Base-by-base conservation (phyloP, 495 filamentous ascomycete genomes). In the Aspergillus saccharolyticus region DNA sequence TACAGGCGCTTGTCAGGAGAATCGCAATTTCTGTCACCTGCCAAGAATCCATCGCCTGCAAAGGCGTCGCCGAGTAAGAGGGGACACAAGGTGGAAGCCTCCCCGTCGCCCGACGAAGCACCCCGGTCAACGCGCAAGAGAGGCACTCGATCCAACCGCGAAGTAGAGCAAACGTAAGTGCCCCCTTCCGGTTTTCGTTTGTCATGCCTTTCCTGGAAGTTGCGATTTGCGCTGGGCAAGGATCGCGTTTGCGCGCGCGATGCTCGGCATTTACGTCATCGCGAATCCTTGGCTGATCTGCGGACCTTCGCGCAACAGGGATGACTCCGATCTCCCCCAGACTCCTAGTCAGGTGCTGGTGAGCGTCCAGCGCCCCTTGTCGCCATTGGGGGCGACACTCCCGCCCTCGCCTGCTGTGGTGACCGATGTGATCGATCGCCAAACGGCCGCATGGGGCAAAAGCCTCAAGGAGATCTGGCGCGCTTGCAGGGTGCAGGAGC, bases 381-480 rank as follows among this genome's bases (percentile, higher is more conserved):
- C 22, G 15, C 22, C 47, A 8, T 28, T 50, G 16, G 45, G 42
- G 18, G 22, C 43, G 25, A 39, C 54, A 3, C 77, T 96, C 30
- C 93, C 94, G 3, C 85, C 91, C 1, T 94, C 91, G 0, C 93
- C 93, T 0, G 85, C 90, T 18, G 81, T 89, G 48, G 85, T 97
- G 48, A 89, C 87, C n/a, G 81, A 90, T 60, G 84, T 54, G 6
- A 90, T 96, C 61, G 92, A 97, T 68, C 82, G 81, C 58, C 79
- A 83, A 60, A 89, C 90, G 1, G 70, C 83, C 19, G 82, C 77
- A 25, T 71, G 93, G 47, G 83, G 85, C 66, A 74, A 72, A 48
- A 72, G 70, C 52, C 56, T 85, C 44, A 66, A 66, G 52, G 69
- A 74, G 12, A 61, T 66, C 17, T 81, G 76, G 74, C 64, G 68